Conservation (phyloP, 2,329 filamentous ascomycete species). For the Coniochaeta pulveracea region DNA sequence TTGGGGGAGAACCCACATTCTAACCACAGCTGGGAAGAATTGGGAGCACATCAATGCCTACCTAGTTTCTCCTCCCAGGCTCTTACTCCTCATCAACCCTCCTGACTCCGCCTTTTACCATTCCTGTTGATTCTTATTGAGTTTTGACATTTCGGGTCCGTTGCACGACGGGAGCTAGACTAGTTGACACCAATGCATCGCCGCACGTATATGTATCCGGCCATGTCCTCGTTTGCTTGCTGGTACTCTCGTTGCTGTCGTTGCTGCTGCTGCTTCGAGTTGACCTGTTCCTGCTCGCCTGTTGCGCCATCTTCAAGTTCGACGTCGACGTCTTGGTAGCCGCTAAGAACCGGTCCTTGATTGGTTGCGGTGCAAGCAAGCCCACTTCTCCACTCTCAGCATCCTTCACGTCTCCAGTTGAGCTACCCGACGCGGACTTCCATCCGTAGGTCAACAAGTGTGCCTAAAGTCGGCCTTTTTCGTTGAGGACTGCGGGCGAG, state of each 20-base stretch:
- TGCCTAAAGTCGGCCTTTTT: too few species aligned
- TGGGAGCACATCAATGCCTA: too few species aligned
- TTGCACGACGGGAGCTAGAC: conserved; percentile 2
- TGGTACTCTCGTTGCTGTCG: conserved; percentile 3
- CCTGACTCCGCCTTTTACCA: not conserved
- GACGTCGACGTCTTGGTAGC: not conserved
- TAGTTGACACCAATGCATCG: conserved; percentile 6
- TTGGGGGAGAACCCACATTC: too few species aligned
- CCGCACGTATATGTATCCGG: conserved; percentile 5
- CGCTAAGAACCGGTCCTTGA: too few species aligned
- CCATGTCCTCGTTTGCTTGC: conserved; percentile 6
- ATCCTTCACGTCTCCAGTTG: too few species aligned
- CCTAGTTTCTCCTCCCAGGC: too few species aligned
- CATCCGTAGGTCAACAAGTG: too few species aligned
- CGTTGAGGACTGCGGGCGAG: too few species aligned
- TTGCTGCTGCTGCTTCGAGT: not conserved
- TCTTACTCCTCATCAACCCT: conserved; percentile 3
- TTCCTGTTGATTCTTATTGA: not conserved
- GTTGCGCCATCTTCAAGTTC: conserved; percentile 2
- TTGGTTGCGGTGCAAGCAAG: not conserved
- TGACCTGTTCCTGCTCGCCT: not conserved
- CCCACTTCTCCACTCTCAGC: conserved; percentile 2
- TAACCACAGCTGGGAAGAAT: too few species aligned
- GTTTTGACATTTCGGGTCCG: not conserved
- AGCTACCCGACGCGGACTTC: conserved; percentile 1